Conservation (phyloP, 148 eudicot genomes). For the Fagopyrum tataricum region DNA sequence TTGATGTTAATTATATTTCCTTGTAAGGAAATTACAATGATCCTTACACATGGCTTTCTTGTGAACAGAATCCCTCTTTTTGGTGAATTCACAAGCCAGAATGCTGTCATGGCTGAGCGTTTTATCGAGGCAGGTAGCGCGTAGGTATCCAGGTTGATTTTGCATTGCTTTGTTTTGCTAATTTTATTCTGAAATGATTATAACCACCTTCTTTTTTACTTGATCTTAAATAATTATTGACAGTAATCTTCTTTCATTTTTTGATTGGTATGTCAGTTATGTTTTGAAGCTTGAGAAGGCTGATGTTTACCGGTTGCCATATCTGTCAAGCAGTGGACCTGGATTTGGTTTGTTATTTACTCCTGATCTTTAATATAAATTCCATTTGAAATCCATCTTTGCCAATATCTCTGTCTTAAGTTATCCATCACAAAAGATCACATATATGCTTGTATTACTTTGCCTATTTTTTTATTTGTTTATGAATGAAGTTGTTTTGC, state of each 20-base stretch:
- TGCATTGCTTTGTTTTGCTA: slow-evolving; percentile 2
- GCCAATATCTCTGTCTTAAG: neutral
- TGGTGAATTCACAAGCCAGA: slow-evolving; percentile 97
- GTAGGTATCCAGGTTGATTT: slow-evolving; percentile 65
- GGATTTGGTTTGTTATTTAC: slow-evolving; percentile 63
- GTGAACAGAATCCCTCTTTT: slow-evolving; percentile 64
- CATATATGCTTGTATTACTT: neutral
- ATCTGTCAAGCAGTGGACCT: slow-evolving; percentile 84
- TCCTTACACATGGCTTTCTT: slow-evolving; percentile 8
- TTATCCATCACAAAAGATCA: neutral
- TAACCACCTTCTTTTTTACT: neutral
- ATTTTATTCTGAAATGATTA: neutral
- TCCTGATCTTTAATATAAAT: neutral
- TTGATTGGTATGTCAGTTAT: slow-evolving; percentile 43
- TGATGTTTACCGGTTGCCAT: slow-evolving; percentile 94
- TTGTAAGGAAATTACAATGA: neutral
- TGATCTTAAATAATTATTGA: neutral
- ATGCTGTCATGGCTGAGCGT: slow-evolving; percentile 91
- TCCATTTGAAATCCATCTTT: neutral
- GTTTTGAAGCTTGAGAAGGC: slow-evolving; percentile 94
- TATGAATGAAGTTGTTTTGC: neutral
- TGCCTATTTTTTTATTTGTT: neutral
- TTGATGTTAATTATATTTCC: neutral
- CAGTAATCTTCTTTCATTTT: neutral
- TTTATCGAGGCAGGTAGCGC: slow-evolving; percentile 99